A percentile compares a stretch with the other conserved stretches of the same genome.
These are phyloP conservation scores for Globisporangium megalacanthum DNA, from an alignment of 352 stramenopile genomes.

Conservation along the genomic window DNA sequence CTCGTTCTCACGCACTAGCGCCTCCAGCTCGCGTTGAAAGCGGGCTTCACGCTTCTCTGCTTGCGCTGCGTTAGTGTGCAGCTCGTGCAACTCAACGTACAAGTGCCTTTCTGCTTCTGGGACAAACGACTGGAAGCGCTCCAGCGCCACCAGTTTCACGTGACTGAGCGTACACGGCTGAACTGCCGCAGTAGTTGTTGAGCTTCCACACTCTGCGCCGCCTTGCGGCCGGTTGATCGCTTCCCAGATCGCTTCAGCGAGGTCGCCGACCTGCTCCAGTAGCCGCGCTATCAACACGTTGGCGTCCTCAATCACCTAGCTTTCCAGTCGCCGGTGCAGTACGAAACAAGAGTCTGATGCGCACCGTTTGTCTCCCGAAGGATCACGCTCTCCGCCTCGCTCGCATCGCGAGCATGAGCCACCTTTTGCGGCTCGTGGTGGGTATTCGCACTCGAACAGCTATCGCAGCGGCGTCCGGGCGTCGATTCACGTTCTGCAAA, in stretches of 20 bases:
- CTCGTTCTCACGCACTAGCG: constrained; percentile 10
- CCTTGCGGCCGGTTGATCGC: background rate
- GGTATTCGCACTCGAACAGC: background rate
- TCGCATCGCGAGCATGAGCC: background rate
- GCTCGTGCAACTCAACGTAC: constrained; percentile 27
- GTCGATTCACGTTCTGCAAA: background rate
- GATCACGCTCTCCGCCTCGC: background rate
- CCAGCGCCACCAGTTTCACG: constrained; percentile 14
- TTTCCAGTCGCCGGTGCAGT: background rate
- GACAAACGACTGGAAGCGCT: constrained; percentile 14
- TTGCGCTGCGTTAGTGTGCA: constrained; percentile 20
- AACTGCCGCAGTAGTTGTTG: background rate
- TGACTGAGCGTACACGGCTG: constrained; percentile 5
- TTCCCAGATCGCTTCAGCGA: constrained; percentile 20
- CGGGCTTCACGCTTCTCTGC: constrained; percentile 2
- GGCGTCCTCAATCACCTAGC: background rate
- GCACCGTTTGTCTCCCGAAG: background rate
- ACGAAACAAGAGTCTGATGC: background rate
- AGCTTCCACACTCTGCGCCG: too few species aligned
- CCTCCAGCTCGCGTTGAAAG: constrained; percentile 7
- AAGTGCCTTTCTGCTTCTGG: constrained; percentile 13
- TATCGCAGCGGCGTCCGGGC: background rate
- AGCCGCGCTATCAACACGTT: constrained; percentile 12
- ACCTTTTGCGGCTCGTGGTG: background rate
- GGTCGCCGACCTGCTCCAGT: constrained; percentile 15